phyloP scores from a whole-genome alignment of 805 yeast genomes.

The Brettanomyces anomalus region DNA sequence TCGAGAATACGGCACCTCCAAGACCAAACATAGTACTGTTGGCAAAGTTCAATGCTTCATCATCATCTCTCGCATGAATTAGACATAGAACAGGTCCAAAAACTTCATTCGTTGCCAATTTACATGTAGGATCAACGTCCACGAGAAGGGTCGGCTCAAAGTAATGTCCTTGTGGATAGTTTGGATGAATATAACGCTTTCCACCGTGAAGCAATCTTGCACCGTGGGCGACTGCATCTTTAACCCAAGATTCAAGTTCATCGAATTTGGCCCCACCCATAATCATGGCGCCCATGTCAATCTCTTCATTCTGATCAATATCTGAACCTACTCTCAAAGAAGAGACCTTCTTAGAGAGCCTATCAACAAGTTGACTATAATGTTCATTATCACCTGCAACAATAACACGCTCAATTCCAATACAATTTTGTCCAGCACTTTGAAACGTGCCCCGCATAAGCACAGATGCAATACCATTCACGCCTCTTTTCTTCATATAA shows the following conservation, averaged over 20 bases:
- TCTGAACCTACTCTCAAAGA: slow-evolving; percentile 76
- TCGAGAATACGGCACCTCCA: slow-evolving; percentile 87
- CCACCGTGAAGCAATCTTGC: slow-evolving; percentile 82
- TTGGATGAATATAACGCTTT: slow-evolving; percentile 70
- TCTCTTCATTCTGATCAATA: slow-evolving; percentile 81
- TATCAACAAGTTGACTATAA: slow-evolving; percentile 53
- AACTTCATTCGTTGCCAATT: slow-evolving; percentile 80
- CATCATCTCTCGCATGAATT: slow-evolving; percentile 58
- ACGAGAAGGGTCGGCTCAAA: slow-evolving; percentile 83
- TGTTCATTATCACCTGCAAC: slow-evolving; percentile 52
- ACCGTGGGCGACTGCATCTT: slow-evolving; percentile 72
- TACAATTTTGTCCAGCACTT: slow-evolving; percentile 96
- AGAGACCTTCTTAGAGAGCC: slow-evolving; percentile 49
- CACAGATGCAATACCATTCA: slow-evolving; percentile 57
- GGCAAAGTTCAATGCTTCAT: slow-evolving; percentile 67
- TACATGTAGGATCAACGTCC: slow-evolving; percentile 72
- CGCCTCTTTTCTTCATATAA: slow-evolving; percentile 38
- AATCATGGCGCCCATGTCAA: slow-evolving; percentile 96
- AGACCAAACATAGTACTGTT: slow-evolving; percentile 83
- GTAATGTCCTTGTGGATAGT: slow-evolving; percentile 92
- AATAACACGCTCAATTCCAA: slow-evolving; percentile 92
- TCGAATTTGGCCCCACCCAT: slow-evolving; percentile 63
- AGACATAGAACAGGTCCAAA: slow-evolving; percentile 88
- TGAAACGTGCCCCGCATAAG: slow-evolving; percentile 94
- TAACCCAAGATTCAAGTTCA: slow-evolving; percentile 53